These are phyloP conservation scores for Bryoerythrophyllum caledonicum DNA, from an alignment of 225 moss, liverwort and hornwort species.

Conservation along the genomic window DNA sequence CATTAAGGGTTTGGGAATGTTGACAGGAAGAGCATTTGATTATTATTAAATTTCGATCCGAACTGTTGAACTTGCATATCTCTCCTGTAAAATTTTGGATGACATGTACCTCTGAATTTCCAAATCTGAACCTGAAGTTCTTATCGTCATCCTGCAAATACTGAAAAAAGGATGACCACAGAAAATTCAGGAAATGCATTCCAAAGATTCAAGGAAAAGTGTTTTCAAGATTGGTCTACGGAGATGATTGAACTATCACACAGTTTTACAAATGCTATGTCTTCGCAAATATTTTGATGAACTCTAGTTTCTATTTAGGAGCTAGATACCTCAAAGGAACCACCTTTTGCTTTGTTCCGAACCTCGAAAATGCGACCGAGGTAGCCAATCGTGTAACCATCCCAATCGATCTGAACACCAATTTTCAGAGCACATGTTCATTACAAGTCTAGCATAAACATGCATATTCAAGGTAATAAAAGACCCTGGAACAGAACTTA, in stretches of 20 bases:
- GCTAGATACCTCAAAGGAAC: constrained; percentile 88
- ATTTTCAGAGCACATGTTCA: constrained; percentile 15
- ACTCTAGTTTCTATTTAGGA: constrained; percentile 13
- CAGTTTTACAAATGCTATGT: no score
- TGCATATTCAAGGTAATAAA: background rate
- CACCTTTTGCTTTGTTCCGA: constrained; percentile 92
- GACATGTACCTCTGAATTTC: constrained; percentile 51
- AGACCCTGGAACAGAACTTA: constrained; percentile 5
- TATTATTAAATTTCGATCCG: background rate
- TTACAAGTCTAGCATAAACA: no score
- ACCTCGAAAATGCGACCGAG: constrained; percentile 94
- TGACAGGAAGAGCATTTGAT: background rate
- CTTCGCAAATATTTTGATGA: no score
- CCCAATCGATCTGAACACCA: constrained; percentile 80
- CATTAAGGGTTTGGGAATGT: background rate
- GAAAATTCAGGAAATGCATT: background rate
- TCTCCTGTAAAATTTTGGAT: background rate
- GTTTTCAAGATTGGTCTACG: background rate
- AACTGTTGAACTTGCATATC: background rate
- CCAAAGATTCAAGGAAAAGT: background rate
- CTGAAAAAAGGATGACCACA: background rate
- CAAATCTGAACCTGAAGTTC: constrained; percentile 58
- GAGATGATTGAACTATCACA: background rate
- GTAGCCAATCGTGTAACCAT: constrained; percentile 93
- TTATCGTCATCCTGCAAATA: constrained; percentile 55